Base-by-base conservation (phyloP, 2,329 filamentous ascomycete genomes). In the Clonostachys byssicola region DNA sequence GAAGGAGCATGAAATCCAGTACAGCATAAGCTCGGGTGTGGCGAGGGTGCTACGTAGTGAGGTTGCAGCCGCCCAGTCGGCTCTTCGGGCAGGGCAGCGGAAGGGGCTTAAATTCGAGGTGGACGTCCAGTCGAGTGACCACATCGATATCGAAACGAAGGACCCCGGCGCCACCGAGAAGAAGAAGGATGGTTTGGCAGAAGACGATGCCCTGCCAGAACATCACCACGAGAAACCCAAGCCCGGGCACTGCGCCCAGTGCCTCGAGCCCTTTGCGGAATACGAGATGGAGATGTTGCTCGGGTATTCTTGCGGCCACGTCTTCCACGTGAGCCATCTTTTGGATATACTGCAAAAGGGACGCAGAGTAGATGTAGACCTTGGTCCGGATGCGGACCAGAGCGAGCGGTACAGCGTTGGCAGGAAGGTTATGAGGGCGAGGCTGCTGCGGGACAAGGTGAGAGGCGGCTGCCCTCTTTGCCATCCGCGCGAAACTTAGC, bases 1-100 rank as follows among this genome's bases (percentile, higher is more conserved):
- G 62, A 86, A 92, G 56, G 94, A 99, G 66, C 92, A 96, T 61
- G 94, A 97, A 61, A 88, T 99, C 41, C 94, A 97, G 68, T 84
- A 89, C 61, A 94, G 88, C 56, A 96, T 99, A 61, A 92, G 88
- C 53, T 85, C 87, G 40, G 94, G 94, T 1, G 94, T 95, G 5
- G 92, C 94, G 1, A 82, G 83, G 47, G 92, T 97, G 1, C 73
- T 97, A 40, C 77, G 88, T 44, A 90, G 92, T 48, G 94, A 99
- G 66, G 92, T 99, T 1, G 85, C 86, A 1, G 77, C 80, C 5
- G 90, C 88, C 1, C 95, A 97, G 79, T 86, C 86, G 44, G 84
- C 83, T 5, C 73, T 97, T 17, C 82, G 92, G 1, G 81, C 75
- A 13, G 91, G 92, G 0, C 89, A 95, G 62, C 83, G 86, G 44